These are phyloP conservation scores for Trichoderma semiorbis DNA, from an alignment of 2,329 filamentous ascomycete species.

Conservation along the genomic window DNA sequence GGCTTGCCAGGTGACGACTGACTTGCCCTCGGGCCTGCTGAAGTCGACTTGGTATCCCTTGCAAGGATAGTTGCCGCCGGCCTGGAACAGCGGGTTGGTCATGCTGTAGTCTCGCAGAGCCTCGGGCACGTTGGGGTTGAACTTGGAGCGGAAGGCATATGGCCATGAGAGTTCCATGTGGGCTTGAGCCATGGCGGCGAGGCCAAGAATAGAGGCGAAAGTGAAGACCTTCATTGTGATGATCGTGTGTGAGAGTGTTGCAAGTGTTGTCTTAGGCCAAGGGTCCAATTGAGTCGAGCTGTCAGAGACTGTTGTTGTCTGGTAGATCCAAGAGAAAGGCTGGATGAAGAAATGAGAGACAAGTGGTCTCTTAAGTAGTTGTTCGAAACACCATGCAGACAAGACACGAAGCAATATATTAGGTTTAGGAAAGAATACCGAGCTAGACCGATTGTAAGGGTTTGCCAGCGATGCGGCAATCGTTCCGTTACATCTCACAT, in stretches of 20 bases:
- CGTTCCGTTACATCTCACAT: not conserved
- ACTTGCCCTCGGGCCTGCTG: conserved; percentile 45
- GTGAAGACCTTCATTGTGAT: conserved; percentile 16
- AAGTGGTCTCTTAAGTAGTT: not conserved
- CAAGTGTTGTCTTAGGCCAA: not conserved
- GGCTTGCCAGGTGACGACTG: conserved; percentile 58
- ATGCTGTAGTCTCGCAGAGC: conserved; percentile 64
- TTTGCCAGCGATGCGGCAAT: not conserved
- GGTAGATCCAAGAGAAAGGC: not conserved
- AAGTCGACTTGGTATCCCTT: conserved; percentile 56
- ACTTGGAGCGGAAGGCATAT: conserved; percentile 48
- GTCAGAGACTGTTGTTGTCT: not conserved
- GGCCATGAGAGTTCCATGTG: conserved; percentile 54
- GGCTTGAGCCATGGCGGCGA: conserved; percentile 26
- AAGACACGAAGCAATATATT: not conserved
- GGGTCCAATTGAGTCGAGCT: not conserved
- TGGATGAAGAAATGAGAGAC: not conserved
- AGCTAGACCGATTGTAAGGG: not conserved
- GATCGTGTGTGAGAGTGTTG: not conserved
- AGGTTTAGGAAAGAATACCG: not conserved
- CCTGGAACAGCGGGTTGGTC: conserved; percentile 59
- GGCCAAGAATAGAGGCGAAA: conserved; percentile 11
- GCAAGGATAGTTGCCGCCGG: conserved; percentile 68
- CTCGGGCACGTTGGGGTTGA: conserved; percentile 47
- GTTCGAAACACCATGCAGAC: not conserved